These are phyloP conservation scores for Aechmea fasciata DNA, from an alignment of 176 grass and related monocot species.

Conservation along the genomic window DNA sequence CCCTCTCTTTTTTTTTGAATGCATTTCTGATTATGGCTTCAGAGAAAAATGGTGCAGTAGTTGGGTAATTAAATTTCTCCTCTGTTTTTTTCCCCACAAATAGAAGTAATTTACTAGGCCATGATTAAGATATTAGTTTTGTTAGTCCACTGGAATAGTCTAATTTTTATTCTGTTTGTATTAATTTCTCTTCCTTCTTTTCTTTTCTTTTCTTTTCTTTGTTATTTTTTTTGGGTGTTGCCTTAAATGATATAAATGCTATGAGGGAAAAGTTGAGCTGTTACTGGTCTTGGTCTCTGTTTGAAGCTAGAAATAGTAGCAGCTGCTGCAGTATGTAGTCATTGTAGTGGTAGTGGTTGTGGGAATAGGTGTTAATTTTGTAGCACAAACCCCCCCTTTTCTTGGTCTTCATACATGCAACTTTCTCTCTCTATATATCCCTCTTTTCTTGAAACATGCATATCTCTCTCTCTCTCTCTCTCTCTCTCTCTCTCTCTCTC, in stretches of 20 bases:
- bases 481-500: background rate
- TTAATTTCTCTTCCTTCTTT: background rate
- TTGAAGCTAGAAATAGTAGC: background rate
- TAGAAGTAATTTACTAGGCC: too few species aligned
- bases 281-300: background rate
- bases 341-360: background rate
- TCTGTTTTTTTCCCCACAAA: too few species aligned
- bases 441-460: background rate
- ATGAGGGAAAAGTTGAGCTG: background rate
- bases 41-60: too few species aligned
- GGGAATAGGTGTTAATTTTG: background rate
- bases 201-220: background rate
- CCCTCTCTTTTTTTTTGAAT: background rate
- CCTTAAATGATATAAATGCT: too few species aligned
- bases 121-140: too few species aligned
- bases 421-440: background rate
- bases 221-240: background rate
- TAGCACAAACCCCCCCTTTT: background rate
- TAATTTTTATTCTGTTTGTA: background rate
- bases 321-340: background rate
- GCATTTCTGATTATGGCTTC: too few species aligned
- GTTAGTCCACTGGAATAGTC: too few species aligned
- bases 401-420: too few species aligned
- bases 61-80: too few species aligned
- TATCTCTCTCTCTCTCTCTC: background rate